Conservation (phyloP, 768 basidiomycete genomes). For the Tylopilus cervinicoccineus region DNA sequence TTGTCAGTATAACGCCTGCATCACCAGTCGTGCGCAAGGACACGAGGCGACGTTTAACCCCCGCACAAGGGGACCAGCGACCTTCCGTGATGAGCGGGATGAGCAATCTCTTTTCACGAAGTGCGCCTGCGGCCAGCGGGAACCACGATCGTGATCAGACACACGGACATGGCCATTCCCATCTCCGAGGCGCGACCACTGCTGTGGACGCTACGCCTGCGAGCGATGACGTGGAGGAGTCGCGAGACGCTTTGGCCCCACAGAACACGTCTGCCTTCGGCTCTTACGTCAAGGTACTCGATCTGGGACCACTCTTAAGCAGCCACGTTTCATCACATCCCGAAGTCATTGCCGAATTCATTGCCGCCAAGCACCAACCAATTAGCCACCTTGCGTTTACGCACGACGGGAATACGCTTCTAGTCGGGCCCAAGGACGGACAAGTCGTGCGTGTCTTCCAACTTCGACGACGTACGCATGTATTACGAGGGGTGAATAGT, state of each 20-base stretch:
- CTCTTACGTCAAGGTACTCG: slow-evolving; percentile 53
- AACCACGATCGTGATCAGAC: slow-evolving; percentile 12
- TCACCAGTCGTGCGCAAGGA: slow-evolving; percentile 7
- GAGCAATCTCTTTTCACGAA: slow-evolving; percentile 50
- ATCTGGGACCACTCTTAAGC: slow-evolving; percentile 40
- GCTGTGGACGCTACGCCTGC: slow-evolving; percentile 10
- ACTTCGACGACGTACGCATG: slow-evolving; percentile 27
- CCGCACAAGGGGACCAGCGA: slow-evolving; percentile 20
- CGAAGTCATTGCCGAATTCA: slow-evolving; percentile 43
- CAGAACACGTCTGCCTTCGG: slow-evolving; percentile 27
- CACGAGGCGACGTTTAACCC: slow-evolving; percentile 13
- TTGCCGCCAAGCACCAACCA: slow-evolving; percentile 44
- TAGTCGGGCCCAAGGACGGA: slow-evolving; percentile 53
- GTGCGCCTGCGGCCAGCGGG: slow-evolving; percentile 29
- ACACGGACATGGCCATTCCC: slow-evolving; percentile 1
- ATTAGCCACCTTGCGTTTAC: slow-evolving; percentile 49
- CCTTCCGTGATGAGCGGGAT: slow-evolving; percentile 27
- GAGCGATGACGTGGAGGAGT: slow-evolving; percentile 13
- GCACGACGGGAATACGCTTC: slow-evolving; percentile 47
- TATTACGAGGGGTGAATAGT: slow-evolving; percentile 13
- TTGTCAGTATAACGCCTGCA: slow-evolving; percentile 5
- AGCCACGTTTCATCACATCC: slow-evolving; percentile 20
- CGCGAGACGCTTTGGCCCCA: slow-evolving; percentile 4
- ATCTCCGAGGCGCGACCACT: slow-evolving; percentile 13
- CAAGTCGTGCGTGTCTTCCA: slow-evolving; percentile 49